Base-by-base conservation (phyloP, 495 filamentous ascomycete genomes). In the Aspergillus coremiiformis region DNA sequence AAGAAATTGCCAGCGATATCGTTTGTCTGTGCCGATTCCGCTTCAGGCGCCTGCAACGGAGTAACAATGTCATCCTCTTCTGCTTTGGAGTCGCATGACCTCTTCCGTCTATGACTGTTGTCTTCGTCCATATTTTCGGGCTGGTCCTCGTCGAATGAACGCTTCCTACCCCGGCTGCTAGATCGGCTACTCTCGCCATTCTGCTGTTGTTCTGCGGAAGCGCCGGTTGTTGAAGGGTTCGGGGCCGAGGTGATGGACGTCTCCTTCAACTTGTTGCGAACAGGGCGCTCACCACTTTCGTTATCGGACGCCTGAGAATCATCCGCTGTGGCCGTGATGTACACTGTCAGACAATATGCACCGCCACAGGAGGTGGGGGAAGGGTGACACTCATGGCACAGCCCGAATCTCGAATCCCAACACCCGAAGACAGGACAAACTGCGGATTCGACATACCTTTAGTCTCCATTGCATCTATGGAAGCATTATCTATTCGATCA, bases 191-290 rank as follows among this genome's bases (percentile, higher is more conserved):
- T 54, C 14, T 53, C 48, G 12, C 50, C 47, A 5, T 49, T 53
- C 51, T 59, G 37, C 12, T 24, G 26, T 26, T 27, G 30, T 48
- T 55, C 12, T 53, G 51, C 23, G 57, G 53, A 21, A 42, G 19
- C 44, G 50, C 50, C 60, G 21, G 49, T 15, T 21, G 43, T 42
- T 3, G 55, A 37, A 12, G 61, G 44, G 26, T 55, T 53, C 3
- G 68, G 54, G 14, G 66, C 61, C 20, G 70, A 67, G 9, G 70
- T 75, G 53, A 86, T 78, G 5, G 76, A 74, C 5, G 83, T 81
- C 58, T 84, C 74, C 64, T 81, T 79, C 39, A 86, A 62, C 58
- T 84, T 78, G 55, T 81, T 76, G 45, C 83, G 72, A 39, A 82
- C 79, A 9, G 78, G 79, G 51, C 75, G 73, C 58, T 82, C 79